Conservation (phyloP, 192 early-diverging fungal species). For the Martensiomyces pterosporus region DNA sequence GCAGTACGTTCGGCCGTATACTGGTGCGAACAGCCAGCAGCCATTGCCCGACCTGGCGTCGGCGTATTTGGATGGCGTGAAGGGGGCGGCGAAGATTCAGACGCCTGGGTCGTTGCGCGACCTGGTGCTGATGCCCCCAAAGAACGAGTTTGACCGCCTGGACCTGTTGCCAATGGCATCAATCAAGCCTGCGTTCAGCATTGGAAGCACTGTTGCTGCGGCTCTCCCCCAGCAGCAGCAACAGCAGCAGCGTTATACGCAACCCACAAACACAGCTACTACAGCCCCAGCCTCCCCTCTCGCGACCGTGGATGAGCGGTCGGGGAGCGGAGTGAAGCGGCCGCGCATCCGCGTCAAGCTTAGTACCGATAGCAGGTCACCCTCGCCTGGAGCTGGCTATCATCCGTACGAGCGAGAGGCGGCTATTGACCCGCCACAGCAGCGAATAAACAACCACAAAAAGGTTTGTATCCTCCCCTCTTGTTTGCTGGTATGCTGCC, state of each 20-base stretch:
- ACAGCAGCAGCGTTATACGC: too few relatives aligned
- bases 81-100: constrained; percentile 2
- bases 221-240: too few relatives aligned
- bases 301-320: too few relatives aligned
- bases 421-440: too few relatives aligned
- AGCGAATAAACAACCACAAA: too few relatives aligned
- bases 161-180: constrained; percentile 35
- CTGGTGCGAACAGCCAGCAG: constrained; percentile 3
- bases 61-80: constrained; percentile 30
- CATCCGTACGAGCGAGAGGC: too few relatives aligned
- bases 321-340: constrained; percentile 13
- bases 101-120: constrained; percentile 3
- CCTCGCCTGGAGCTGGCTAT: too few relatives aligned
- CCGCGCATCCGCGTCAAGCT: constrained; percentile 32
- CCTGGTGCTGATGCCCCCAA: constrained; percentile 41
- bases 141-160: constrained; percentile 37
- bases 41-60: constrained; percentile 28
- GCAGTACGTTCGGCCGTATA: constrained; percentile 41
- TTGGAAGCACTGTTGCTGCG: too few relatives aligned
- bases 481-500: too few relatives aligned
- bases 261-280: too few relatives aligned
- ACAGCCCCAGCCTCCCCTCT: too few relatives aligned
- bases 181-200: constrained; percentile 27
- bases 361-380: constrained; percentile 11
- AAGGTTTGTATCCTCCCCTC: too few relatives aligned